Conservation (phyloP, 2,329 filamentous ascomycete genomes). For the Colletotrichum siamense region DNA sequence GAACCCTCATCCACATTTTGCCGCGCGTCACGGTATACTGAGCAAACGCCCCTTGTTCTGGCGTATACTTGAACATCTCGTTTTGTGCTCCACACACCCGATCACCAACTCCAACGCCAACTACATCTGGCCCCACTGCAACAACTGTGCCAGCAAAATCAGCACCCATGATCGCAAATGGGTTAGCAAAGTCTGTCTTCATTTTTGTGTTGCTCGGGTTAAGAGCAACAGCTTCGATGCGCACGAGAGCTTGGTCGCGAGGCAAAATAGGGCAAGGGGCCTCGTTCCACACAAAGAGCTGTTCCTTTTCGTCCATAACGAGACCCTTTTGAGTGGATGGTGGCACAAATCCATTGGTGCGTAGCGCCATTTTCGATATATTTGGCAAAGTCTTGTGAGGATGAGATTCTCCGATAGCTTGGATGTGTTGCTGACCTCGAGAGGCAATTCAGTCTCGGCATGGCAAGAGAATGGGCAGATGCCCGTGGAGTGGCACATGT, state of each 20-base stretch:
- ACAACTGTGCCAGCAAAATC: slow-evolving; percentile 33
- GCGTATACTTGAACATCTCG: slow-evolving; percentile 8
- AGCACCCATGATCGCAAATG: slow-evolving; percentile 25
- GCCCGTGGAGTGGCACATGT: neutral
- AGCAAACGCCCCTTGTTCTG: neutral
- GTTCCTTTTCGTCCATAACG: neutral
- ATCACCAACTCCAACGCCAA: slow-evolving; percentile 27
- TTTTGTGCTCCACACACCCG: slow-evolving; percentile 28
- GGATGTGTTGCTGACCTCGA: neutral
- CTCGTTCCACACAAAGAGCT: neutral
- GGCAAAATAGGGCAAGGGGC: neutral
- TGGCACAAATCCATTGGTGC: neutral
- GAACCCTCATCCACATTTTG: neutral
- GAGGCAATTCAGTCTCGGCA: neutral
- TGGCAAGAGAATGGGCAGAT: neutral
- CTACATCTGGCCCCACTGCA: slow-evolving; percentile 22
- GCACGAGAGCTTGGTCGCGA: neutral
- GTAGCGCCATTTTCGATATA: neutral
- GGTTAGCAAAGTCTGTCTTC: neutral
- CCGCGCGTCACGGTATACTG: neutral
- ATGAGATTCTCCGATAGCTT: neutral
- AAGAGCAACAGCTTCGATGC: slow-evolving; percentile 26
- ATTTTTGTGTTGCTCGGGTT: slow-evolving; percentile 37
- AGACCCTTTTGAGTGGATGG: neutral
- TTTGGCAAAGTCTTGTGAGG: neutral